phyloP scores from a whole-genome alignment of 345 rosid species.

The Hibiscus trionum region DNA sequence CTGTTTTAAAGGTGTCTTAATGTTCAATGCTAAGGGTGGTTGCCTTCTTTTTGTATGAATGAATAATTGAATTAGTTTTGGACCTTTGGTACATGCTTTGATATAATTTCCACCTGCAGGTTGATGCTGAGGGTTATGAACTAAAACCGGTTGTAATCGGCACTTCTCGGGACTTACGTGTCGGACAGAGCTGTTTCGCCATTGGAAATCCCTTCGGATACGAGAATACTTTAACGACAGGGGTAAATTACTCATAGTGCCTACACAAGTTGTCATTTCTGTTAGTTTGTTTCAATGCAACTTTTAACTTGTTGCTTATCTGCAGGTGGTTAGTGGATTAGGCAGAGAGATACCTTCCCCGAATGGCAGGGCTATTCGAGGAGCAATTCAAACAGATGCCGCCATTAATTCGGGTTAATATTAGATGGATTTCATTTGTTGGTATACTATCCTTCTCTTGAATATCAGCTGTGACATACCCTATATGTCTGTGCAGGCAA shows the following conservation, averaged over 20 bases:
- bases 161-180: conserved; percentile 57
- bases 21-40: neutral
- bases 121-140: conserved; percentile 56
- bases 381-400: conserved; percentile 89
- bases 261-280: too few species aligned
- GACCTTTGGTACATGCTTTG: neutral
- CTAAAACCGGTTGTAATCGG: conserved; percentile 67
- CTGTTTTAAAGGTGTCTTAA: neutral
- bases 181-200: conserved; percentile 83
- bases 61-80: too few species aligned
- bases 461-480: too few species aligned
- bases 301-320: neutral
- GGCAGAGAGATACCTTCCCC: conserved; percentile 92
- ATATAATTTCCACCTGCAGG: conserved; percentile 30
- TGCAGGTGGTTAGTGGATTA: conserved; percentile 82
- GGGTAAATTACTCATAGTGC: too few species aligned
- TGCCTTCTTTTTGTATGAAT: neutral
- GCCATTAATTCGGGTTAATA: conserved; percentile 72
- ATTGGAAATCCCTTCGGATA: conserved; percentile 88
- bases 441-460: neutral
- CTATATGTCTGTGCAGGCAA: conserved; percentile 36
- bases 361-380: conserved; percentile 73
- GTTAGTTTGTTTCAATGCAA: conserved; percentile 30
- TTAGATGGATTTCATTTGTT: neutral
- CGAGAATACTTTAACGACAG: conserved; percentile 35